Evolutionary conservation across 2,329 filamentous ascomycete species (phyloP), one percentile per base, ranked within the genome.

Genomic region (Metarhizium sp.): DNA sequence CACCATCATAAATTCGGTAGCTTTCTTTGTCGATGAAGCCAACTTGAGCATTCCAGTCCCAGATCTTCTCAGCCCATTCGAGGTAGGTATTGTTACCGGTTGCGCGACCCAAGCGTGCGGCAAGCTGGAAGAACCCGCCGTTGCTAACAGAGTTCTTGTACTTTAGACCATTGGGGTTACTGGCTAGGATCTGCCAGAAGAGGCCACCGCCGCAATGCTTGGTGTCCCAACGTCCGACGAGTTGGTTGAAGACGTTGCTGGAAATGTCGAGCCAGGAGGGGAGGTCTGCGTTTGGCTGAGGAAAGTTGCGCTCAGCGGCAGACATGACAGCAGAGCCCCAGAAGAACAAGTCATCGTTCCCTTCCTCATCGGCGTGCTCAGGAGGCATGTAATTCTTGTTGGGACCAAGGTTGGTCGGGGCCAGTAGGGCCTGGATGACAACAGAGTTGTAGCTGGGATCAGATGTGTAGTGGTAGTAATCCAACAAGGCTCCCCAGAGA

Each of bases 101-200:
- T 57, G 82, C 84, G 50, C 85, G 81, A 30, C 85, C 87, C 14
- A 92, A 77, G 18, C 89, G 85, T 1, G 90, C 88, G 4, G 86
- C 85, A 13, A 95, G 77, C 64, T 92, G 86, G 69, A 95, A 92
- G 66, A 94, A 83, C n/a, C 84, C 85, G 46, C 88, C 89, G 68
- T 94, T 94, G 58, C 85, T 85, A 62, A 92, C 82, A 6, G 84
- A 79, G 73, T 92, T 92, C 71, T 92, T 94, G 79, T 95, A 94
- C 64, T 83, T 78, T 67, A 91, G 85, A 14, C 90, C 90, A 59
- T 84, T 84, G 50, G 75, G 73, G 66, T 95, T 92, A 62, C 80
- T 81, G 1, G 79, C 73, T 67, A 86, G 92, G 61, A 95, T 90
- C 73, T 95, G 90, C 88, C 88, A 92, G 55, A 82, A 77, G 50